Conservation (phyloP, 2,329 filamentous ascomycete genomes). For the Beauveria bassiana region DNA sequence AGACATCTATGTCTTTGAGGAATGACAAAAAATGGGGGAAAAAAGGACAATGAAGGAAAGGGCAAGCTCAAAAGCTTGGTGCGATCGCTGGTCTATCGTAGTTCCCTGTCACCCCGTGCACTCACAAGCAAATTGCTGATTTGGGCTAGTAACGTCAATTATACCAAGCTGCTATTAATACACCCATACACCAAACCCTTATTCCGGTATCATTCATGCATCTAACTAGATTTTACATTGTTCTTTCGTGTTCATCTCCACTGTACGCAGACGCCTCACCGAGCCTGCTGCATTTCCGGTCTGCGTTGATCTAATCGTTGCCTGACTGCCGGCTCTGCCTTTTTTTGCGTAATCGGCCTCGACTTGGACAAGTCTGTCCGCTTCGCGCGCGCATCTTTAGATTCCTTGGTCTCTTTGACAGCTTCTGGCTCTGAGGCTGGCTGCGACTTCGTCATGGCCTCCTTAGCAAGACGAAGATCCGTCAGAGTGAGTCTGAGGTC, state of each 20-base stretch:
- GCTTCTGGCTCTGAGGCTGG: slow-evolving; percentile 16
- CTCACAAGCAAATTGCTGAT: no score
- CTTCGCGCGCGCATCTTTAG: slow-evolving; percentile 11
- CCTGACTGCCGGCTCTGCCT: slow-evolving; percentile 15
- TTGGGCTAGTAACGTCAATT: background rate
- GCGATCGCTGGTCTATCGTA: no score
- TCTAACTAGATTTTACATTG: background rate
- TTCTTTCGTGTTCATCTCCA: background rate
- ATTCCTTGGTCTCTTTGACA: slow-evolving; percentile 17
- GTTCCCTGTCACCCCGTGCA: no score
- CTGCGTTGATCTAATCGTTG: slow-evolving; percentile 1
- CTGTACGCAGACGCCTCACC: slow-evolving; percentile 13
- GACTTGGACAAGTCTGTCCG: slow-evolving; percentile 25
- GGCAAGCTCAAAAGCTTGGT: background rate
- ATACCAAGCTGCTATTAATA: background rate
- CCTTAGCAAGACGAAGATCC: slow-evolving; percentile 67
- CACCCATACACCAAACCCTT: background rate
- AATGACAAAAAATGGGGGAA: background rate
- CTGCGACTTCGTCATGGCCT: slow-evolving; percentile 40
- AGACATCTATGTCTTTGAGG: background rate
- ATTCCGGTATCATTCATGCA: background rate
- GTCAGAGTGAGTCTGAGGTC: slow-evolving; percentile 61
- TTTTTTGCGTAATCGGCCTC: slow-evolving; percentile 21
- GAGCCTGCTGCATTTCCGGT: slow-evolving; percentile 18
- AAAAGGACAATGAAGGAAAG: no score